These are phyloP conservation scores for Onygena corvina DNA, from an alignment of 2,329 filamentous ascomycete genomes.

Conservation along the genomic window DNA sequence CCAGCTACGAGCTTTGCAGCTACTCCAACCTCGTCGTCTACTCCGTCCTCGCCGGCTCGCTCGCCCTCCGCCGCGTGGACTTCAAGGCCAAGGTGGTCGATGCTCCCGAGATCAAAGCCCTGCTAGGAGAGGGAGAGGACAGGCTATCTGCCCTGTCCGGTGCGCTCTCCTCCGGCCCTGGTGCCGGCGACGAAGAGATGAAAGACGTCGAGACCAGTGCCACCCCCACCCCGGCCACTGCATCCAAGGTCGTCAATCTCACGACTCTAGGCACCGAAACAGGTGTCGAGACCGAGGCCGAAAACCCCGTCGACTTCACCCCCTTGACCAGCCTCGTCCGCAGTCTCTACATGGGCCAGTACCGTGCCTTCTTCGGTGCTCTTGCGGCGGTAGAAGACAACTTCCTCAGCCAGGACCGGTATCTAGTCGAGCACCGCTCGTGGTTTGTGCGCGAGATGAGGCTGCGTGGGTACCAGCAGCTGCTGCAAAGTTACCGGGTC, in stretches of 20 bases:
- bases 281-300: constrained; percentile 59
- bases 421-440: constrained; percentile 85
- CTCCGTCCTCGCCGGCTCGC: constrained; percentile 84
- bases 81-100: constrained; percentile 99
- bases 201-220: constrained; percentile 38
- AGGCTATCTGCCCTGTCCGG: constrained; percentile 73
- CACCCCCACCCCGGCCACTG: constrained; percentile 39
- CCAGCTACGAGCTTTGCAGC: constrained; percentile 94
- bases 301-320: constrained; percentile 76
- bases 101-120: constrained; percentile 94
- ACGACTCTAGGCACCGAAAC: constrained; percentile 62
- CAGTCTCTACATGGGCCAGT: constrained; percentile 86
- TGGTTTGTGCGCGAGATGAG: constrained; percentile 99
- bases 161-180: constrained; percentile 66
- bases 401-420: constrained; percentile 88
- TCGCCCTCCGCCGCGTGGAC: constrained; percentile 90
- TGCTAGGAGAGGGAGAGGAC: constrained; percentile 80
- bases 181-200: constrained; percentile 64
- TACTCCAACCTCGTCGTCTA: constrained; percentile 93
- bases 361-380: constrained; percentile 84
- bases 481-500: constrained; percentile 92
- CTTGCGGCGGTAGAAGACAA: constrained; percentile 82
- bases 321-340: constrained; percentile 77
- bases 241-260: constrained; percentile 70
- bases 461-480: constrained; percentile 86